phyloP scores from a whole-genome alignment of 2,329 filamentous ascomycete genomes.

The Niveomyces coronatus region DNA sequence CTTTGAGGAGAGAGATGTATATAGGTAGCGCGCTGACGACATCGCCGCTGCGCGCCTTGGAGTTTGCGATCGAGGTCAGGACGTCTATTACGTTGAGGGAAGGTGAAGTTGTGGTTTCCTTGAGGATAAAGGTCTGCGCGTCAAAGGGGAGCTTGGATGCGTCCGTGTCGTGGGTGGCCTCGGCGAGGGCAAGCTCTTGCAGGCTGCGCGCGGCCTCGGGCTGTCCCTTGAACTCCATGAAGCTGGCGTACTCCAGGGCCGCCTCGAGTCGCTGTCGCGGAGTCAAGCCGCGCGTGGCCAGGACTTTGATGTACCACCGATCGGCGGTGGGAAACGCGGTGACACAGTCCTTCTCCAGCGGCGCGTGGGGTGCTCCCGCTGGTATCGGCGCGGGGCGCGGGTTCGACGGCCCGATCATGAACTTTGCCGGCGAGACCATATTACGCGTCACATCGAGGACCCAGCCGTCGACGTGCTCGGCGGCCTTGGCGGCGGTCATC shows the following conservation, averaged over 20 bases:
- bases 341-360: slow-evolving; percentile 66
- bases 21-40: slow-evolving; percentile 65
- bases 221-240: slow-evolving; percentile 67
- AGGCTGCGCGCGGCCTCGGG: slow-evolving; percentile 57
- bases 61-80: slow-evolving; percentile 67
- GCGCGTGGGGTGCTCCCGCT: slow-evolving; percentile 49
- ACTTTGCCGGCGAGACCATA: slow-evolving; percentile 59
- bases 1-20: slow-evolving; percentile 73
- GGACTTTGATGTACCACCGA: slow-evolving; percentile 68
- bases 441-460: slow-evolving; percentile 57
- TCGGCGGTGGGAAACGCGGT: slow-evolving; percentile 61
- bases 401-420: slow-evolving; percentile 75
- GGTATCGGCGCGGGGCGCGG: slow-evolving; percentile 66
- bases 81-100: slow-evolving; percentile 67
- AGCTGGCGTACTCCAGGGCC: slow-evolving; percentile 73
- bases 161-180: slow-evolving; percentile 51
- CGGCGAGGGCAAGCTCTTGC: slow-evolving; percentile 65
- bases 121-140: slow-evolving; percentile 51
- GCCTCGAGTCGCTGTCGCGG: slow-evolving; percentile 72
- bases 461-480: slow-evolving; percentile 75
- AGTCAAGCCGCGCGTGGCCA: slow-evolving; percentile 71
- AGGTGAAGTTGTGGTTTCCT: slow-evolving; percentile 43
- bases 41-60: slow-evolving; percentile 61
- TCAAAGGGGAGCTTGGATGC: slow-evolving; percentile 39
- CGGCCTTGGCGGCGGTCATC: slow-evolving; percentile 64